phyloP scores from a whole-genome alignment of 2,329 filamentous ascomycete genomes.

The Fusarium sp. region DNA sequence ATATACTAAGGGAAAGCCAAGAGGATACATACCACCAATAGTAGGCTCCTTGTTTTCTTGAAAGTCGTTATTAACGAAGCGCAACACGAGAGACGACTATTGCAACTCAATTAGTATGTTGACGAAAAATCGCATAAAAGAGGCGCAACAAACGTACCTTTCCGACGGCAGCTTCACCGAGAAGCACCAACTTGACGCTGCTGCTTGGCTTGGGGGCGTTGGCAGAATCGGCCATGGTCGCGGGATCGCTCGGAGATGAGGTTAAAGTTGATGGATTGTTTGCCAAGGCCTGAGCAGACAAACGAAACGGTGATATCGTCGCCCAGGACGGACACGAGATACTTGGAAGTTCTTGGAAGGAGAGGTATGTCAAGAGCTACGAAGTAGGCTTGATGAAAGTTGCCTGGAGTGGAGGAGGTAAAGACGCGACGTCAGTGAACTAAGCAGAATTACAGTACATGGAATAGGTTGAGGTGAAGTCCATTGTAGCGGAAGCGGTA shows the following conservation, averaged over 20 bases:
- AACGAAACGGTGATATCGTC: slow-evolving; percentile 6
- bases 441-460: slow-evolving; percentile 21
- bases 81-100: slow-evolving; percentile 94
- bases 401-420: slow-evolving; percentile 37
- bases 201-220: slow-evolving; percentile 92
- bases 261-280: slow-evolving; percentile 11
- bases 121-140: background rate
- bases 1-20: background rate
- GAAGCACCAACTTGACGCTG: slow-evolving; percentile 98
- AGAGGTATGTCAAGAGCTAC: slow-evolving; percentile 3
- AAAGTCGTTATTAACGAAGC: slow-evolving; percentile 99
- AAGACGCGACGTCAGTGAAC: slow-evolving; percentile 39
- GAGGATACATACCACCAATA: slow-evolving; percentile 80
- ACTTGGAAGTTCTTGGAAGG: background rate
- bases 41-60: slow-evolving; percentile 99
- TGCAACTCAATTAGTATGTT: slow-evolving; percentile 42
- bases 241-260: slow-evolving; percentile 33
- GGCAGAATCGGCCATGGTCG: slow-evolving; percentile 58
- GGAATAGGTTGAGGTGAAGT: slow-evolving; percentile 5
- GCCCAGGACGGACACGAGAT: slow-evolving; percentile 7
- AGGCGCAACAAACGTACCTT: slow-evolving; percentile 73
- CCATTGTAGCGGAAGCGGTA: slow-evolving; percentile 21
- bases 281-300: background rate
- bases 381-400: slow-evolving; percentile 19
- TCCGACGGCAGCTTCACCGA: slow-evolving; percentile 97